Evolutionary conservation across 352 stramenopile genomes (phyloP), one percentile per base, ranked within the genome.

Genomic region (Pythium sp.): DNA sequence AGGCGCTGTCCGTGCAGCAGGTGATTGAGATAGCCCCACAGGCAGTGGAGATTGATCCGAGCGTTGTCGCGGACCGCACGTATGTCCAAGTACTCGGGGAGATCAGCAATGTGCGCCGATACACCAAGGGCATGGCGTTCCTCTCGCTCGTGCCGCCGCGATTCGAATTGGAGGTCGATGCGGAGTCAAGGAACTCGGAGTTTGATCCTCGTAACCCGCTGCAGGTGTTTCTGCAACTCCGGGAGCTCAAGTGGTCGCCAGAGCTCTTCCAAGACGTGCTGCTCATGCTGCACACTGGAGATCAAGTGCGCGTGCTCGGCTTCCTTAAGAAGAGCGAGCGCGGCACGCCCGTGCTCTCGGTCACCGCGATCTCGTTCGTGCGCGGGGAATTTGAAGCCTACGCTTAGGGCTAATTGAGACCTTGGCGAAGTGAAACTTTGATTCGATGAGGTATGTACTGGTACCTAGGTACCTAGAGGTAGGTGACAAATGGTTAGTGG

Each of bases 91-190:
- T 75, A 2, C 68, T 64, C 5, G 79, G 75, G 18, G 58, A 75
- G 64, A 81, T 87, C 46, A 73, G 65, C 6, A 73, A 73, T 38
- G 61, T 85, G 38, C 75, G 77, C 56, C 69, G 69, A 0, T 87
- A 83, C 56, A 83, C 73, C 56, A 84, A 82, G 47, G 79, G 79
- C 14, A 78, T 83, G 65, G 66, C 77, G 14, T 85, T 87, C 66
- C 49, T 87, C n/a, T 82, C 77, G 7, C 66, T 85, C 14, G 69
- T 47, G 18, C 49, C 68, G 5, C 54, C 46, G 5, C 36, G n/a
- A 5, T 53, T 32, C 26, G 41, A 14, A 11, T 38, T 18, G 36
- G 24, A 43, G 34, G 24, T 15, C 14, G 3, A 9, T 14, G 24
- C 2, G 4, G 5, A 30, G 24, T 11, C 46, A 1, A 58, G 30